These are phyloP conservation scores for Pseudopithomyces maydicus DNA, from an alignment of 2,329 filamentous ascomycete species.

Conservation along the genomic window DNA sequence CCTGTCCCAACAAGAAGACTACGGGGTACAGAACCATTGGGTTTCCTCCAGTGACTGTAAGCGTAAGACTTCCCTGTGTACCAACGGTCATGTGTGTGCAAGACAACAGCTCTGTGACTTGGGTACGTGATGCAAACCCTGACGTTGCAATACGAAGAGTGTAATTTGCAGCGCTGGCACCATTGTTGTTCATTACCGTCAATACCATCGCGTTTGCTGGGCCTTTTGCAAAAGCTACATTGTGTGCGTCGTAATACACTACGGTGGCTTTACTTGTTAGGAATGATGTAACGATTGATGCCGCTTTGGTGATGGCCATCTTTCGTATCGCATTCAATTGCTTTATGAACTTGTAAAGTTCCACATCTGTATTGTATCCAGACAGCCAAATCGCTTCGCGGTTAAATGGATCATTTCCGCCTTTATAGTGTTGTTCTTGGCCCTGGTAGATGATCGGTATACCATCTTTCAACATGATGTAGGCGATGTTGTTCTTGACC, in stretches of 20 bases:
- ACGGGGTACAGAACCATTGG: background rate
- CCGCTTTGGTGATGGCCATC: constrained; percentile 45
- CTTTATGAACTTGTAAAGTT: constrained; percentile 46
- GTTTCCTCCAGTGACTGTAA: background rate
- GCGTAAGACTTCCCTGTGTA: background rate
- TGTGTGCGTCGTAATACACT: constrained; percentile 51
- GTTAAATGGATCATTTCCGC: constrained; percentile 44
- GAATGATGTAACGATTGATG: constrained; percentile 49
- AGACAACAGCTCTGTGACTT: constrained; percentile 39
- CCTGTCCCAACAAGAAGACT: background rate
- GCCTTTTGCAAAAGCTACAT: constrained; percentile 53
- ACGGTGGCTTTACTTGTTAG: constrained; percentile 48
- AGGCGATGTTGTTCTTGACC: constrained; percentile 46
- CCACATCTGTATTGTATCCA: constrained; percentile 46
- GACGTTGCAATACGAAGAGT: constrained; percentile 35
- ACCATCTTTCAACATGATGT: constrained; percentile 47
- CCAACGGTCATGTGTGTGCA: constrained; percentile 21
- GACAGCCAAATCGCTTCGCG: constrained; percentile 47
- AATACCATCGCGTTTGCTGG: constrained; percentile 45
- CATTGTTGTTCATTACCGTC: constrained; percentile 53
- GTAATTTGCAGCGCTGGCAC: constrained; percentile 38
- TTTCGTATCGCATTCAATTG: constrained; percentile 51
- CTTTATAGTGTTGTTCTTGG: constrained; percentile 49
- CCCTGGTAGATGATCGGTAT: constrained; percentile 51
- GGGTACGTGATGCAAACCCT: constrained; percentile 23